A percentile compares a stretch with the other conserved stretches of the same genome.
These are phyloP conservation scores for Parsonsia alboflavescens DNA, from an alignment of 257 asterid genomes.

Conservation along the genomic window DNA sequence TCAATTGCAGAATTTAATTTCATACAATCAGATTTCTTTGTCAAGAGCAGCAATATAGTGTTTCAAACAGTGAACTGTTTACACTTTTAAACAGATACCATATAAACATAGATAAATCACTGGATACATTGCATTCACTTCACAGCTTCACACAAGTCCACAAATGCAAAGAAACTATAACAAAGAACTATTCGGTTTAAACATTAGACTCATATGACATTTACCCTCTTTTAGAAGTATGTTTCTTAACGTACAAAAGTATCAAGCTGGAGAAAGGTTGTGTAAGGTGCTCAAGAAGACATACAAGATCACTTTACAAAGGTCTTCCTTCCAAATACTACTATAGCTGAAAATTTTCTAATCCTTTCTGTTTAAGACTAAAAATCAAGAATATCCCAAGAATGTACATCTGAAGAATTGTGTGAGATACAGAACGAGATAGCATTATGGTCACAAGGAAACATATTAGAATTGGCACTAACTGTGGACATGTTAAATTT, in stretches of 20 bases:
- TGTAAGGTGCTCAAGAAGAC: not conserved
- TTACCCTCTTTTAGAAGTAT: not conserved
- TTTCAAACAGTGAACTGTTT: not conserved
- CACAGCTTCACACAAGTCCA: not conserved
- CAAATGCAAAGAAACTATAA: not conserved
- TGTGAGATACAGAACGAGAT: not conserved
- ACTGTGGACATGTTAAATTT: not conserved
- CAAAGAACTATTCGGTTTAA: not conserved
- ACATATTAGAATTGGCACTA: not conserved
- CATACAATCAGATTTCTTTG: not conserved
- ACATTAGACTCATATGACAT: not conserved
- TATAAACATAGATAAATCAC: not conserved
- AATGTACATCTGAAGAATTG: not conserved
- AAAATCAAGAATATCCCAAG: not conserved
- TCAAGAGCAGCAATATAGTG: not conserved
- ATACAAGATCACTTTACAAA: not conserved
- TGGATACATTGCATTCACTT: not conserved
- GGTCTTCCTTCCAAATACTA: not conserved
- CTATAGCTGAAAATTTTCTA: not conserved
- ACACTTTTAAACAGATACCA: not conserved
- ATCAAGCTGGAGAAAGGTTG: not conserved
- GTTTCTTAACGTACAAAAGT: not conserved
- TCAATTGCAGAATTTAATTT: not conserved
- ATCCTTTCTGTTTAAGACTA: not conserved
- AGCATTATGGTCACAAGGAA: not conserved